Percentiles rank a stretch among this genome's conserved stretches.
Evolutionary conservation across 2,329 filamentous ascomycete genomes (phyloP).

Genomic region (Tolypocladium guangdongense): DNA sequence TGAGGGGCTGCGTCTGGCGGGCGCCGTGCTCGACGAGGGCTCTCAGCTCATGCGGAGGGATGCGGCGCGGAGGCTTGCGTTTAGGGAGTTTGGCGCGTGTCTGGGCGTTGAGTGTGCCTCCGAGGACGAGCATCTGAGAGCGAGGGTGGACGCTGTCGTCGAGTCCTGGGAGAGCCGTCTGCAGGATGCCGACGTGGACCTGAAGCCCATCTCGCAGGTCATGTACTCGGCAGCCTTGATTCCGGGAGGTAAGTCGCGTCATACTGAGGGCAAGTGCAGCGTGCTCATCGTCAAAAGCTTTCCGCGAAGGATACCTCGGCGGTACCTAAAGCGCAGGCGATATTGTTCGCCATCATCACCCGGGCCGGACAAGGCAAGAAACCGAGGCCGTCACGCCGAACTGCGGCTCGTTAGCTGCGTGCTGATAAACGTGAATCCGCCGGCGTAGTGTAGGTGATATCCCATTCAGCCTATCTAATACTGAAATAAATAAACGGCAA

Average conservation of each 20-base stretch:
- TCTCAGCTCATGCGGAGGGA: slow-evolving; percentile 12
- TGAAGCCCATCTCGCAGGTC: slow-evolving; percentile 41
- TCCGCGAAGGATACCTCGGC: background rate
- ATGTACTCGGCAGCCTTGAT: slow-evolving; percentile 47
- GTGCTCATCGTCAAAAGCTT: background rate
- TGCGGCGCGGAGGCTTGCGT: slow-evolving; percentile 29
- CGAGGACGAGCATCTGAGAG: slow-evolving; percentile 18
- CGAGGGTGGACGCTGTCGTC: slow-evolving; percentile 16
- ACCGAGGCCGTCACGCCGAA: background rate
- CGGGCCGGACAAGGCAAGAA: background rate
- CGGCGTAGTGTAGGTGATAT: background rate
- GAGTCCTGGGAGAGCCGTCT: slow-evolving; percentile 24
- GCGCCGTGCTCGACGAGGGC: slow-evolving; percentile 9
- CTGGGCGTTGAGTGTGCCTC: slow-evolving; percentile 33
- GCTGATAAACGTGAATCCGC: background rate
- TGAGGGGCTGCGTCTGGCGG: slow-evolving; percentile 16
- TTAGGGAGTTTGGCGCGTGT: slow-evolving; percentile 43
- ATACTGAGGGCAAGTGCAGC: background rate
- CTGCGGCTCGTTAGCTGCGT: background rate
- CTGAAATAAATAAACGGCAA: background rate
- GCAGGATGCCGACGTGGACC: slow-evolving; percentile 22
- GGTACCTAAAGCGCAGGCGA: background rate
- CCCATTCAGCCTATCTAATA: background rate
- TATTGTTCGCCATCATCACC: background rate
- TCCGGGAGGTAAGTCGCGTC: slow-evolving; percentile 36